Evolutionary conservation across 805 yeast genomes (phyloP), one percentile per base, ranked within the genome.

Genomic region (Candida ulmi): DNA sequence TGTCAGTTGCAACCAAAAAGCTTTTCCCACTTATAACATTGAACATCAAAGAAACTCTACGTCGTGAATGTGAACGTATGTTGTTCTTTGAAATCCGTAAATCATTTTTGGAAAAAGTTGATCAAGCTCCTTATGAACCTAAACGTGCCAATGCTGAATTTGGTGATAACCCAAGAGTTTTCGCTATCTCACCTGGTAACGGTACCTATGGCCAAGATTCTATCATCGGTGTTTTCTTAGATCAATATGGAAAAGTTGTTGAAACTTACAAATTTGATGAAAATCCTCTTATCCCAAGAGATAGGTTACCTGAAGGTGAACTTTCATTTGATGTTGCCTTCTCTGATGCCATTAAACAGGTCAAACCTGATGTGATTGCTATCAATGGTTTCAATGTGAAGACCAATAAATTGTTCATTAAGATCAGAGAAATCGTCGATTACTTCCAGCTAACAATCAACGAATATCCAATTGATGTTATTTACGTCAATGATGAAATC

Each of bases 81-180:
- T 69, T 93, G 33, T 80, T 80, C 37, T 72, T 69, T 42, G 80
- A 81, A 42, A 77, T 91, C 27, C 80, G 98, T 49, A 71, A 74
- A 32, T 68, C 74, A 23, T 83, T 91, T 54, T 67, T 77, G 58
- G 70, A 74, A 17, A 83, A 80, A 52, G 71, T 93, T 27, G 93
- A 91, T 58, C 98, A 90, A 66, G 96, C 98, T 2, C 97, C 99
- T 25, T 90, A 68, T 61, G 80, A 84, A 50, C 96, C 98, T 6
- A 72, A 75, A 34, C 41, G 44, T 36, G 42, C 41, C n/a, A 83
- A 85, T 5, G 82, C 72, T 48, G 85, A 78, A 33, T 71, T 75
- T 42, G 96, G 97, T 33, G 84, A 95, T 5, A 71, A 79, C 38
- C 96, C 99, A 17, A 80, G 84, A 45, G 91, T 88, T 0, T 66